These are phyloP conservation scores for Flammula alnicola DNA, from an alignment of 1,284 basidiomycete genomes.

Conservation along the genomic window DNA sequence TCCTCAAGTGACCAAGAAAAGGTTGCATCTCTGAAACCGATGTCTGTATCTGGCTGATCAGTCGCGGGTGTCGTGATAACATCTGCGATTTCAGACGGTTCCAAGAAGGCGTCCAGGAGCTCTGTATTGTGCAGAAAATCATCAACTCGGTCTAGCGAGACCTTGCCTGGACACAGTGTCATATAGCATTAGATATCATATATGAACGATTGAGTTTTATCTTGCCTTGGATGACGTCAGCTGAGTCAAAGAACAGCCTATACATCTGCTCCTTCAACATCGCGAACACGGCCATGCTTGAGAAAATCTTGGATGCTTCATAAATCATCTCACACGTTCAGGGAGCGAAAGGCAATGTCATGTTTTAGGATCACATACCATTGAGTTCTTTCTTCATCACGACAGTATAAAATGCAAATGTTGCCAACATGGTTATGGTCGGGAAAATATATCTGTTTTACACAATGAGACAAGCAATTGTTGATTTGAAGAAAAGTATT, in stretches of 20 bases:
- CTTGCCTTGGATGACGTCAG: constrained; percentile 6
- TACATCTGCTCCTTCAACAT: constrained; percentile 26
- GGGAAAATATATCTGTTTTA: constrained; percentile 59
- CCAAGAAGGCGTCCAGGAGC: constrained; percentile 52
- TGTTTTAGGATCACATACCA: constrained; percentile 10
- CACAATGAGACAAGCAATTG: constrained; percentile 40
- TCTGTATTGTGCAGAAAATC: constrained; percentile 56
- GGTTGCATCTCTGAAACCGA: constrained; percentile 31
- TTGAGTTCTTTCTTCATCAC: constrained; percentile 42
- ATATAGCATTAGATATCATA: neutral
- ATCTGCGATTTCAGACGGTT: neutral
- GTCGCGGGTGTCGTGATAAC: neutral
- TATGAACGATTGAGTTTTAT: neutral
- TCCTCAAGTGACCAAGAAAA: constrained; percentile 47
- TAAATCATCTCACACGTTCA: neutral
- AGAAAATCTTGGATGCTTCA: constrained; percentile 25
- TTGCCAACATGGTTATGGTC: constrained; percentile 65
- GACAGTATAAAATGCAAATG: constrained; percentile 60
- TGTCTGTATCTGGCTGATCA: constrained; percentile 11
- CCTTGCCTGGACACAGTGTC: constrained; percentile 36
- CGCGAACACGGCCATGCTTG: constrained; percentile 30
- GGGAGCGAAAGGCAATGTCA: no score
- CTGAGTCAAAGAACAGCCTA: constrained; percentile 10
- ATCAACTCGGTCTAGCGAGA: constrained; percentile 53
- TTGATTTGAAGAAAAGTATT: neutral